Conservation (phyloP, 768 basidiomycete species). For the Peribolospora kevripleyi region DNA sequence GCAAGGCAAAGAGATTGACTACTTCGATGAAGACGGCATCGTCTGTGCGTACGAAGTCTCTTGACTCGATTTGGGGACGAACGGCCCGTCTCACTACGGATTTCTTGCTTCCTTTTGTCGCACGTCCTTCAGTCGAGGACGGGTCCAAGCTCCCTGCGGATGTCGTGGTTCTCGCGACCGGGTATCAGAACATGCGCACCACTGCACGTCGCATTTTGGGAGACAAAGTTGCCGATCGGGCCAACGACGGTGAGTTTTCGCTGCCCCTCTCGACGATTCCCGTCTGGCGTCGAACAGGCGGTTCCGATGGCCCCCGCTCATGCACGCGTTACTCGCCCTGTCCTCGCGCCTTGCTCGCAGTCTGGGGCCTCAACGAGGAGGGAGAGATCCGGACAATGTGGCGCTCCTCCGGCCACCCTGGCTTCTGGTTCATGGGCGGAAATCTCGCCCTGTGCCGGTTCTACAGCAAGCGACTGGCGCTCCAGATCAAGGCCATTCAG, state of each 20-base stretch:
- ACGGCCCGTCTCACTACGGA: neutral
- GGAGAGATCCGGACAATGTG: slow-evolving; percentile 15
- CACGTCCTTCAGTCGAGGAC: slow-evolving; percentile 10
- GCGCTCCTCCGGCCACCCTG: neutral
- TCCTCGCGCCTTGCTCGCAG: too few species aligned
- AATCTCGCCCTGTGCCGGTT: neutral
- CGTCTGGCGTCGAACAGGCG: neutral
- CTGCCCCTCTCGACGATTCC: slow-evolving; percentile 7
- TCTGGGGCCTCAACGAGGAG: slow-evolving; percentile 18
- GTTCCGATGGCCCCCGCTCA: too few species aligned
- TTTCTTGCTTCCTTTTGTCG: slow-evolving; percentile 1
- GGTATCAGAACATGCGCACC: slow-evolving; percentile 17
- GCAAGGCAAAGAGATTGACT: slow-evolving; percentile 30
- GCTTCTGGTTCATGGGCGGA: neutral
- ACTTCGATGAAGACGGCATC: slow-evolving; percentile 26
- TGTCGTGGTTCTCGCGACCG: slow-evolving; percentile 37
- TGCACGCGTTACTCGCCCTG: too few species aligned
- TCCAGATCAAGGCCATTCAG: neutral
- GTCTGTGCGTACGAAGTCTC: slow-evolving; percentile 23
- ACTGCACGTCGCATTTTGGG: neutral
- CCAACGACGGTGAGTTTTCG: neutral
- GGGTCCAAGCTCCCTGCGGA: slow-evolving; percentile 26
- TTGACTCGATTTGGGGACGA: slow-evolving; percentile 16
- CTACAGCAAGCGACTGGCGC: neutral
- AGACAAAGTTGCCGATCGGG: neutral